Base-by-base conservation (phyloP, 148 eudicot species). In the Gaultheria prostrata region DNA sequence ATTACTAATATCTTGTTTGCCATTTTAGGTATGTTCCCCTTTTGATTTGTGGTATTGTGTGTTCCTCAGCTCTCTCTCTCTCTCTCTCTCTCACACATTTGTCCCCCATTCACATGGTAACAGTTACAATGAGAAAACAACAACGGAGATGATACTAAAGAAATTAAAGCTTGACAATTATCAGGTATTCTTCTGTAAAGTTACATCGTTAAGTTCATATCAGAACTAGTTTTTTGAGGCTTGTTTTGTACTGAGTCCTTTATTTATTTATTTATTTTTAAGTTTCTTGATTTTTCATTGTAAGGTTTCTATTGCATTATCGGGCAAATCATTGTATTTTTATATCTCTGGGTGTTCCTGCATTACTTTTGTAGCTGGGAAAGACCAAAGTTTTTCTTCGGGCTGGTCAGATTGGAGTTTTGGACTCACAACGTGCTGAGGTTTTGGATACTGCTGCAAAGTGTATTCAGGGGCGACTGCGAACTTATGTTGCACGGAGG, bases 371-470 rank as follows among this genome's bases (percentile, higher is more conserved):
- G 61, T 86, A 97, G 99, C 86, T 97, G 86, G 99, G 99, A 33
- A 97, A 89, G 89, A 93, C 94, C 30, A 97, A 97, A 89, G 99
- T 97, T 79, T 97, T 97, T 84, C 98, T 97, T 73, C 88, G 99
- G 86, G 97, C 98, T 83, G 99, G 99, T 72, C 98, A 97, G 88
- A 94, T 97, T 82, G 99, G 94, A 70, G 89, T 94, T 57, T 86
- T 97, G 70, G 99, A 97, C 86, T 90, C 92, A 24, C 93, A 91
- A 82, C 93, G 99, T 87, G 92, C 98, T 82, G 99, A 91, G 88
- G 96, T 92, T 86, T 86, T 97, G 86, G 97, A 94, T 88, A 67
- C 78, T 82, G 94, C 99, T 86, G 96, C 98, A 56, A 94, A 92
- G 88, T 87, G 69, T 79, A 93, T 97, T 77, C 99, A 97, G 89